phyloP scores from a whole-genome alignment of 345 rosid species.

The Luvunga scandens region DNA sequence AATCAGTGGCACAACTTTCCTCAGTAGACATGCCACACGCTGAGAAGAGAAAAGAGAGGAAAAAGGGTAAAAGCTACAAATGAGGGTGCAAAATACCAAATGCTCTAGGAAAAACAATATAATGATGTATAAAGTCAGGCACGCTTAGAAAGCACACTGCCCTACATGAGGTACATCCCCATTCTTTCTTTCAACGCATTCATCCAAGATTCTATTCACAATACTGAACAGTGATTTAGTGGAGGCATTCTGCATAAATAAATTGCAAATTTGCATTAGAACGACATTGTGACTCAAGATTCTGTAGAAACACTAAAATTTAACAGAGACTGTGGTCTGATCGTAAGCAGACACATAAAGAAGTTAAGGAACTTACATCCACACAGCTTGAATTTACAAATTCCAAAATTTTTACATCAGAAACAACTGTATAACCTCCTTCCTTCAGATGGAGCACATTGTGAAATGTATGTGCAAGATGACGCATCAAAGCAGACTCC shows the following conservation, averaged over 20 bases:
- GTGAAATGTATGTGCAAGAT: constrained; percentile 28
- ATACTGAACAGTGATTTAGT: constrained; percentile 64
- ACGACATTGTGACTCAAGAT: constrained; percentile 10
- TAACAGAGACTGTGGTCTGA: not conserved
- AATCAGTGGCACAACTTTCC: constrained; percentile 58
- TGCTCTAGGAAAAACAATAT: not conserved
- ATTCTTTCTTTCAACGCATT: constrained; percentile 59
- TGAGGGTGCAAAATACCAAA: constrained; percentile 9
- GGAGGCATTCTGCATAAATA: constrained; percentile 58
- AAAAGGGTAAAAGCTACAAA: not conserved
- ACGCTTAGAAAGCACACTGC: constrained; percentile 17
- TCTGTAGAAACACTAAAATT: not conserved
- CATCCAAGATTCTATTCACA: constrained; percentile 66
- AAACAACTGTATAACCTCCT: constrained; percentile 49
- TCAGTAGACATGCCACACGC: constrained; percentile 58
- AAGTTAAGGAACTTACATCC: constrained; percentile 50
- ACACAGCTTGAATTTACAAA: constrained; percentile 59
- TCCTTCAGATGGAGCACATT: constrained; percentile 43
- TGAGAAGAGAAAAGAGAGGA: constrained; percentile 20
- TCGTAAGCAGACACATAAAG: not conserved
- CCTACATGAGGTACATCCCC: constrained; percentile 74
- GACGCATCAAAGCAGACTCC: constrained; percentile 14
- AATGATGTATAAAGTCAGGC: constrained; percentile 8
- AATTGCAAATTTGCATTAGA: constrained; percentile 19
- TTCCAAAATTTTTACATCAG: constrained; percentile 56